Conservation (phyloP, 208 protist species). For the Angomonas deanei region DNA sequence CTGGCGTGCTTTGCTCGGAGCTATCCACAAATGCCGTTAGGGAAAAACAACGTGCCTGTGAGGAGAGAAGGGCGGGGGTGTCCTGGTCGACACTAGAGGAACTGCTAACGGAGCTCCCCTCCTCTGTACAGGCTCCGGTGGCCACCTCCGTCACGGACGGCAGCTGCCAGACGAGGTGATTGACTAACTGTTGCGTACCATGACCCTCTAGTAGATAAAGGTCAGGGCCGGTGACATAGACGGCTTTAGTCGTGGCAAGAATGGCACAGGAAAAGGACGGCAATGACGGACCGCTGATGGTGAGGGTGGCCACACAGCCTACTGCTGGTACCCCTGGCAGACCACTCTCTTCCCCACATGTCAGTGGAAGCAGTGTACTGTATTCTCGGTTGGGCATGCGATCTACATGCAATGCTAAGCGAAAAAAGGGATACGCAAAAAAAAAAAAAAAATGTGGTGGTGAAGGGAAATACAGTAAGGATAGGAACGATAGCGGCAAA, state of each 20-base stretch:
- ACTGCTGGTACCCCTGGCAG: slow-evolving; percentile 59
- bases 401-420: neutral
- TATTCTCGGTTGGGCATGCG: neutral
- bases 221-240: slow-evolving; percentile 63
- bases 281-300: slow-evolving; percentile 12
- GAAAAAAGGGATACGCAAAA: neutral
- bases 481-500: too few species aligned
- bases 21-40: neutral
- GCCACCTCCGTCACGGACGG: neutral
- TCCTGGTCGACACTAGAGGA: slow-evolving; percentile 1
- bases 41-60: neutral
- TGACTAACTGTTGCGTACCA: neutral
- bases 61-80: neutral
- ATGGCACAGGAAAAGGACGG: slow-evolving; percentile 45
- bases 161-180: neutral
- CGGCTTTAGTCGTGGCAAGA: slow-evolving; percentile 34
- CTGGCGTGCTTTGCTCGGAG: neutral
- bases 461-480: too few species aligned
- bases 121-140: neutral
- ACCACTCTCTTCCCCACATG: slow-evolving; percentile 64
- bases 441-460: neutral
- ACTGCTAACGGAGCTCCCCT: neutral
- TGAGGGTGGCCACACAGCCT: slow-evolving; percentile 57
- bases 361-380: slow-evolving; percentile 26
- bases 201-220: slow-evolving; percentile 3